Conservation (phyloP, 352 stramenopile species). For the Phytopythium chamaehyphon region DNA sequence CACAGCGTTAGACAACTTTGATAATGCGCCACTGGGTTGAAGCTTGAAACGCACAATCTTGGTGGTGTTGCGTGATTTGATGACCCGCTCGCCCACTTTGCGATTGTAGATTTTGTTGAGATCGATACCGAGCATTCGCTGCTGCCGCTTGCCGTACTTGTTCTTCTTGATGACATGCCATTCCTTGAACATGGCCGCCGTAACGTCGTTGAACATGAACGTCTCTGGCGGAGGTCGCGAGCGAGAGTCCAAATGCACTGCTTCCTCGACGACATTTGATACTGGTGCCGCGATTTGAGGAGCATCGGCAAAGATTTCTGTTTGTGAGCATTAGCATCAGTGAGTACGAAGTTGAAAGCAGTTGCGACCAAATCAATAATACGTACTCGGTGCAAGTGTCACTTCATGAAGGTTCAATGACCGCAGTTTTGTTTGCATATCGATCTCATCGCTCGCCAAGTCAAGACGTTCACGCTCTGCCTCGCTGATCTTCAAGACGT, state of each 20-base stretch:
- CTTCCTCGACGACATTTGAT: slow-evolving; percentile 62
- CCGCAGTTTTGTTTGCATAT: slow-evolving; percentile 84
- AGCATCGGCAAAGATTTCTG: slow-evolving; percentile 85
- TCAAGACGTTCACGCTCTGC: slow-evolving; percentile 77
- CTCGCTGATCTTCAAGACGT: slow-evolving; percentile 88
- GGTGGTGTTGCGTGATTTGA: slow-evolving; percentile 85
- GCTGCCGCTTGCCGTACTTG: slow-evolving; percentile 88
- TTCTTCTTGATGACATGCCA: slow-evolving; percentile 91
- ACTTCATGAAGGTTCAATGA: slow-evolving; percentile 85
- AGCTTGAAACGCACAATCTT: slow-evolving; percentile 70
- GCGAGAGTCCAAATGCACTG: slow-evolving; percentile 58
- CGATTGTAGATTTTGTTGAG: slow-evolving; percentile 90
- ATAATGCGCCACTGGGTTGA: not conserved
- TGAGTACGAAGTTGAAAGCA: too few species aligned
- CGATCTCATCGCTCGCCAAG: slow-evolving; percentile 79
- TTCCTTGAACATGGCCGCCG: slow-evolving; percentile 87
- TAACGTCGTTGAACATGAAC: slow-evolving; percentile 91
- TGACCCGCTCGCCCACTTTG: slow-evolving; percentile 87
- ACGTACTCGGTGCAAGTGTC: slow-evolving; percentile 80
- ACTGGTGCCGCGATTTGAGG: slow-evolving; percentile 69
- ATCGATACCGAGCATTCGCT: slow-evolving; percentile 85
- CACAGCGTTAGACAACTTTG: slow-evolving; percentile 1
- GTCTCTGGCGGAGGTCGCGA: slow-evolving; percentile 74
- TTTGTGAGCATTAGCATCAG: slow-evolving; percentile 3
- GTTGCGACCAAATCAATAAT: not conserved